phyloP scores from a whole-genome alignment of 2,329 filamentous ascomycete species.

The Colletotrichum tropicicola region DNA sequence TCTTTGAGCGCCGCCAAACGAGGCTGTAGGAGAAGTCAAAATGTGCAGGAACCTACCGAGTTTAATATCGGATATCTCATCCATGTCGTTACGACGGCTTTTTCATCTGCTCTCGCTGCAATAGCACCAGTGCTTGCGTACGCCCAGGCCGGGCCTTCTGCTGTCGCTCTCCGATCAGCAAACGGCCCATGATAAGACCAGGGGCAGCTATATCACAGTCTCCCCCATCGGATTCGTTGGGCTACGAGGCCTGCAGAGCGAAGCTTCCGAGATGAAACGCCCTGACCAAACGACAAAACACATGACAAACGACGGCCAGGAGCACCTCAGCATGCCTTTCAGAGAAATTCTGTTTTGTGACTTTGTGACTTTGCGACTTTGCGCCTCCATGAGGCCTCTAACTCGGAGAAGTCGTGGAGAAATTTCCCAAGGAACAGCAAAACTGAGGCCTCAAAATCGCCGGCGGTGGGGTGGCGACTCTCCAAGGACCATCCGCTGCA shows the following conservation, averaged over 20 bases:
- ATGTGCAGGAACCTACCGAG: not conserved
- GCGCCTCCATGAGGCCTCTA: too few relatives aligned
- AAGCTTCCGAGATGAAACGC: not conserved
- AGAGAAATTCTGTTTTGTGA: too few relatives aligned
- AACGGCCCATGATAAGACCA: not conserved
- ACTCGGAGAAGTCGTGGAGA: too few relatives aligned
- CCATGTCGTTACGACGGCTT: not conserved
- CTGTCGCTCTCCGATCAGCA: too few relatives aligned
- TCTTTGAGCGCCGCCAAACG: not conserved
- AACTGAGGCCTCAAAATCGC: too few relatives aligned
- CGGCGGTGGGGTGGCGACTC: too few relatives aligned
- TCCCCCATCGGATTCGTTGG: not conserved
- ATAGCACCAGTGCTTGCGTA: not conserved
- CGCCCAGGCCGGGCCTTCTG: too few relatives aligned
- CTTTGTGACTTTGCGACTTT: too few relatives aligned
- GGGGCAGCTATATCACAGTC: not conserved
- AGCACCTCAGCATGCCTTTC: not conserved
- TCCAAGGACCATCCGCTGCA: not conserved
- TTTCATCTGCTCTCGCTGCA: slow-evolving; percentile 5
- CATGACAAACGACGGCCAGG: not conserved
- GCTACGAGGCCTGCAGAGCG: not conserved
- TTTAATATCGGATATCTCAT: slow-evolving; percentile 8
- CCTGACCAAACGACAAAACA: not conserved
- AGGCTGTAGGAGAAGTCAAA: not conserved
- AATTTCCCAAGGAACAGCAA: too few relatives aligned